A percentile compares a stretch with the other conserved stretches of the same genome.
Evolutionary conservation across 768 basidiomycete genomes (phyloP).

Genomic region (Favolaschia claudopus): DNA sequence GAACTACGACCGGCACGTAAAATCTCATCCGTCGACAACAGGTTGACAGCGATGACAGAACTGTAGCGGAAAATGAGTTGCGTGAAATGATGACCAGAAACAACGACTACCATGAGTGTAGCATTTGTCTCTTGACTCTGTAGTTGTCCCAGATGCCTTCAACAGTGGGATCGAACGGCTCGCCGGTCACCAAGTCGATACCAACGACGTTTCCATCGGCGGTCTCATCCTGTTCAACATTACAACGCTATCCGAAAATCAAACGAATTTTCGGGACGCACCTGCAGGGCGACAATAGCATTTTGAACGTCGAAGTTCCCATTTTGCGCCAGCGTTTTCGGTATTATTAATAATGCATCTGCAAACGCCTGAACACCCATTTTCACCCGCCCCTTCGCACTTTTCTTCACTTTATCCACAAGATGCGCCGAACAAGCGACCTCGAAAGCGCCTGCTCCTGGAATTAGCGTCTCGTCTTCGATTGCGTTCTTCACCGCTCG

Average conservation of each 20-base stretch:
- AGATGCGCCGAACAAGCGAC: slow-evolving; percentile 90
- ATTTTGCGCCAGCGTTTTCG: slow-evolving; percentile 95
- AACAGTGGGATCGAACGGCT: slow-evolving; percentile 94
- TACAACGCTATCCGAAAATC: background rate
- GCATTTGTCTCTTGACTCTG: slow-evolving; percentile 97
- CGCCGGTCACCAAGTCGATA: slow-evolving; percentile 90
- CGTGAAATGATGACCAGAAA: slow-evolving; percentile 9
- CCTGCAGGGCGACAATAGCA: slow-evolving; percentile 90
- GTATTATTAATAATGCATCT: slow-evolving; percentile 92
- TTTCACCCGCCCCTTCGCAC: slow-evolving; percentile 92
- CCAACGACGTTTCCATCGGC: slow-evolving; percentile 94
- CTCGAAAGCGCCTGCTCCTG: slow-evolving; percentile 99
- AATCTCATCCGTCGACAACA: slow-evolving; percentile 96
- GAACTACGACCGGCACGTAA: slow-evolving; percentile 89
- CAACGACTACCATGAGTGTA: slow-evolving; percentile 86
- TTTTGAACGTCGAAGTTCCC: slow-evolving; percentile 98
- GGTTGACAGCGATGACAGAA: slow-evolving; percentile 94
- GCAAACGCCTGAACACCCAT: slow-evolving; percentile 98
- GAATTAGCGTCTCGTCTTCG: slow-evolving; percentile 87
- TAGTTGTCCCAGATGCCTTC: slow-evolving; percentile 99
- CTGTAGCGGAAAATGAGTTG: slow-evolving; percentile 48
- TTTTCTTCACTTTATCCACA: slow-evolving; percentile 78
- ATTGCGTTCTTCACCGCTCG: slow-evolving; percentile 96
- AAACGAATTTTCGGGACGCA: slow-evolving; percentile 35
- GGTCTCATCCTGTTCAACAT: slow-evolving; percentile 77